Conservation (phyloP, 495 filamentous ascomycete species). For the Podospora appendiculata region DNA sequence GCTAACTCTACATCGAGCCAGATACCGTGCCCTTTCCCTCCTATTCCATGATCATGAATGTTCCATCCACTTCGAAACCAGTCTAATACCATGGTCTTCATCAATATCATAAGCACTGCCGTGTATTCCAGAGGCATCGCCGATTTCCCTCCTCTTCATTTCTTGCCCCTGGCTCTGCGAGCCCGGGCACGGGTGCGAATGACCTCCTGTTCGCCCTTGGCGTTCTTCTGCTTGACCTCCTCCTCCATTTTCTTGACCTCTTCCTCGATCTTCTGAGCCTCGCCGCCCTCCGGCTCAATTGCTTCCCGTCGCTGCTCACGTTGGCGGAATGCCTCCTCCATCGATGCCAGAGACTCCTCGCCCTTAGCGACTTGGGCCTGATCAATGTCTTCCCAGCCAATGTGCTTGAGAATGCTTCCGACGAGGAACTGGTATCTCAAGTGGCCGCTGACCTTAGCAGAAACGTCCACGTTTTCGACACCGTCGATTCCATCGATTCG, state of each 20-base stretch:
- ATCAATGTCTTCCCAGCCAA: constrained; percentile 51
- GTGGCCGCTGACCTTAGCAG: constrained; percentile 46
- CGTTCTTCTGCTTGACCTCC: constrained; percentile 10
- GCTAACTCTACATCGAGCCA: constrained; percentile 3
- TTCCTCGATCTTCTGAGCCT: too few species aligned
- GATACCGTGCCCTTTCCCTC: neutral
- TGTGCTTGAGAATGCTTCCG: constrained; percentile 44
- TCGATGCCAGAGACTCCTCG: constrained; percentile 19
- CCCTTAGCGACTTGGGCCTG: constrained; percentile 33
- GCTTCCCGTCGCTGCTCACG: constrained; percentile 18
- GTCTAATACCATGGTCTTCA: too few species aligned
- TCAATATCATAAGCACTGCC: too few species aligned
- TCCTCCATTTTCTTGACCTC: constrained; percentile 7
- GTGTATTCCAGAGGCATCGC: too few species aligned
- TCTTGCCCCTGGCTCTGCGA: constrained; percentile 19
- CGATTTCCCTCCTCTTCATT: constrained; percentile 1
- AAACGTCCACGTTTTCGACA: constrained; percentile 52
- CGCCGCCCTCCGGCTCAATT: constrained; percentile 1
- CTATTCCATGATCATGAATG: neutral
- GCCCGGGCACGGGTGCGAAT: constrained; percentile 19
- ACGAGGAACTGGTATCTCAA: constrained; percentile 46
- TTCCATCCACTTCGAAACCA: neutral
- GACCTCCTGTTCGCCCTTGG: constrained; percentile 8
- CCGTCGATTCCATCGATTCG: constrained; percentile 43
- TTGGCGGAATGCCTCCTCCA: constrained; percentile 17